phyloP scores from a whole-genome alignment of 2,329 filamentous ascomycete genomes.

The Cladosporium sp. region DNA sequence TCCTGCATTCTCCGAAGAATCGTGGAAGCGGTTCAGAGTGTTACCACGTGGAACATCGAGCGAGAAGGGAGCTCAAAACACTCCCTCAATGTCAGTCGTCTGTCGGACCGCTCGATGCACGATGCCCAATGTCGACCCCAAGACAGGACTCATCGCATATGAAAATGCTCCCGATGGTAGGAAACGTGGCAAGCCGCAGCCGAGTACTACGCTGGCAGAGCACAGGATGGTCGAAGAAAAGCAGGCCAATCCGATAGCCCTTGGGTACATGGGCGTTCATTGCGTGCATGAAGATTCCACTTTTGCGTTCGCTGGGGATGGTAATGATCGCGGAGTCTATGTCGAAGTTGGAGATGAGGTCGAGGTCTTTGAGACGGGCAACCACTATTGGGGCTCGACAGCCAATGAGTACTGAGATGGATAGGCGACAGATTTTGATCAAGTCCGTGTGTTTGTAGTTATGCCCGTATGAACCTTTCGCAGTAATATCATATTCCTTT shows the following conservation, averaged over 20 bases:
- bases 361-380: neutral
- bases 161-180: neutral
- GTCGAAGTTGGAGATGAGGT: conserved; percentile 4
- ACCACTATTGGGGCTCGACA: neutral
- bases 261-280: conserved; percentile 5
- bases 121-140: conserved; percentile 1
- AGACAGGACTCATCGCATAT: neutral
- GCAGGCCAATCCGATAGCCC: neutral
- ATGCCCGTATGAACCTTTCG: no score
- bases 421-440: no score
- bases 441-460: no score
- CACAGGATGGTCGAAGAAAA: conserved; percentile 1
- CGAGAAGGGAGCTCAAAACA: neutral
- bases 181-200: conserved; percentile 5
- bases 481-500: no score
- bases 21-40: neutral
- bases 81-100: conserved; percentile 1
- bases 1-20: neutral
- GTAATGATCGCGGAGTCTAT: neutral
- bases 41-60: neutral
- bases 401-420: neutral
- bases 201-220: neutral
- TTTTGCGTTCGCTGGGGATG: neutral
- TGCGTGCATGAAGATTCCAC: conserved; percentile 1
- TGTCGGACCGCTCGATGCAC: neutral